Evolutionary conservation across 441 rosid genomes (phyloP), one percentile per base, ranked within the genome.

Genomic region (Flueggea neowawraea): DNA sequence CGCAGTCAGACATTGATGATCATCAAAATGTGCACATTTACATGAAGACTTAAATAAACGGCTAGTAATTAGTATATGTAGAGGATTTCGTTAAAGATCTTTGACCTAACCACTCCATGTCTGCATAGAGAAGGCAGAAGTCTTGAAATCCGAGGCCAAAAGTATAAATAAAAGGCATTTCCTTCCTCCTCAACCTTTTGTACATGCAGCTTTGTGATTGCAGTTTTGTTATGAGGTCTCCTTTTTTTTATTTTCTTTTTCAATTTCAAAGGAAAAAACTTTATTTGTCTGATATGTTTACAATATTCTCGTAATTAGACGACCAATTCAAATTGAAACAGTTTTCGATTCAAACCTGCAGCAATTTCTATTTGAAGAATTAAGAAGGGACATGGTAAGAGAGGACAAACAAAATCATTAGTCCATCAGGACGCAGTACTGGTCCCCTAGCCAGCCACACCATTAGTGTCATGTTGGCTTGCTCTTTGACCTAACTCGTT

Each of bases 331-430:
- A 36, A 36, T 8, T 36, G 41, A 36, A 36, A 36, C 41, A 36
- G 41, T 36, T 36, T 36, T 36, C 9, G 9, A 36, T 36, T 36
- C 41, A 36, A 36, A 8, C 7, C 41, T 5, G 41, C 41, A 36
- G 41, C 41, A 36, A 36, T 36, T 36, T 36, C 41, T 36, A 36
- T 36, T 36, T 4, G 41, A 36, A 36, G 41, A 36, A 36, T 8
- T 36, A 58, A 44, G 59, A 15, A 63, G 47, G 47, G 61, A 65
- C 63, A 72, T 36, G 63, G 69, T 67, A 54, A 50, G 9, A 10
- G 12, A n/a, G n/a, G n/a, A 72, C 84, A 74, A 52, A 52, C 50
- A 55, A 50, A 56, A 71, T 75, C 57, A 75, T 71, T 6, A 68
- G 60, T 59, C 48, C 68, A 68, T 63, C 32, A 32, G 69, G 62